Conservation (phyloP, 139 green algal genomes). For the Chloropicon primus region DNA sequence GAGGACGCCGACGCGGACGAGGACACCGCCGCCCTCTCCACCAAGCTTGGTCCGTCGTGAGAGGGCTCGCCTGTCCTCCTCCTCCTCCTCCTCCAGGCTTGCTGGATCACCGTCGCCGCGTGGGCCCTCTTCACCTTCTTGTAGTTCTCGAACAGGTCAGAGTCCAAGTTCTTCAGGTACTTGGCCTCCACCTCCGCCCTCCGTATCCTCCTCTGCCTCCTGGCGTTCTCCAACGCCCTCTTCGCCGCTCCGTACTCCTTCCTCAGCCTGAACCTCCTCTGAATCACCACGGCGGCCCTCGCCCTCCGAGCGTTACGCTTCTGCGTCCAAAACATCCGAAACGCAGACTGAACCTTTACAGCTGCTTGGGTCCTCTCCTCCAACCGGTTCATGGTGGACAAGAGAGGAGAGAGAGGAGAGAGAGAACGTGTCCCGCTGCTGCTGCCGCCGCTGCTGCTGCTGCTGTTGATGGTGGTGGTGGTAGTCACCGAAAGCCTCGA, state of each 20-base stretch:
- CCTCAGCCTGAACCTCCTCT: background rate
- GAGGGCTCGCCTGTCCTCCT: too few species aligned
- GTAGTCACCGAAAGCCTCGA: too few species aligned
- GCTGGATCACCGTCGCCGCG: background rate
- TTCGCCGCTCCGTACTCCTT: background rate
- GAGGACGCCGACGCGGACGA: too few species aligned
- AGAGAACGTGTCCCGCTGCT: too few species aligned
- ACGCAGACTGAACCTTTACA: background rate
- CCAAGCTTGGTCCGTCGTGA: too few species aligned
- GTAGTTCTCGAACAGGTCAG: background rate
- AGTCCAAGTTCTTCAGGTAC: background rate
- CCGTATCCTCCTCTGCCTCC: background rate
- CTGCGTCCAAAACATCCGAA: background rate
- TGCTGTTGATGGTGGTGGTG: too few species aligned
- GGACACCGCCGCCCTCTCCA: too few species aligned
- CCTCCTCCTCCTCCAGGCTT: background rate
- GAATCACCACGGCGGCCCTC: background rate
- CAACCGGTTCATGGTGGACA: background rate
- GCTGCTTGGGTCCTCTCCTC: background rate
- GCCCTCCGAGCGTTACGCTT: background rate
- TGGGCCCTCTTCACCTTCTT: background rate
- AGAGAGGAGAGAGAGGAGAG: too few species aligned
- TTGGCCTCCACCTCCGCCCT: background rate
- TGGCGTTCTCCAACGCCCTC: background rate
- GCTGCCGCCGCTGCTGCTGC: too few species aligned